Conservation (phyloP, 495 filamentous ascomycete species). For the Zalerion maritima region DNA sequence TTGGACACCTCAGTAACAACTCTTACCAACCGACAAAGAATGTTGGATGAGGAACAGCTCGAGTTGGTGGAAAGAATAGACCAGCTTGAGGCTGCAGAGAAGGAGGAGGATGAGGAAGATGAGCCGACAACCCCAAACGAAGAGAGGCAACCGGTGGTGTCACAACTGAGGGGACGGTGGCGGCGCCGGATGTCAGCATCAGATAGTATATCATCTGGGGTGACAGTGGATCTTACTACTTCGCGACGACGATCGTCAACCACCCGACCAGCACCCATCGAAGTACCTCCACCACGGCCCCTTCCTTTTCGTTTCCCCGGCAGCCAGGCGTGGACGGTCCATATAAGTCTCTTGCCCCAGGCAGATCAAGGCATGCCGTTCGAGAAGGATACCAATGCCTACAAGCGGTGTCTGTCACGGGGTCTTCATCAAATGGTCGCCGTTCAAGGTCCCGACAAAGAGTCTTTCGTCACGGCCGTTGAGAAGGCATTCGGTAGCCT, state of each 20-base stretch:
- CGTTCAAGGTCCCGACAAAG: slow-evolving; percentile 29
- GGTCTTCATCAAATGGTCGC: slow-evolving; percentile 39
- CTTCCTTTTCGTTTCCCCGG: slow-evolving; percentile 1
- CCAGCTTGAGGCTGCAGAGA: slow-evolving; percentile 1
- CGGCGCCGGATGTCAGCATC: slow-evolving; percentile 19
- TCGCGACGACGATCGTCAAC: slow-evolving; percentile 1
- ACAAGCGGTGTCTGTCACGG: slow-evolving; percentile 41
- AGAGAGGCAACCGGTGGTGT: too few relatives aligned
- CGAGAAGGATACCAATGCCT: slow-evolving; percentile 42
- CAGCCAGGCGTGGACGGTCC: slow-evolving; percentile 39
- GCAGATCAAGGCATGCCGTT: slow-evolving; percentile 38
- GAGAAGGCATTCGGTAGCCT: slow-evolving; percentile 32
- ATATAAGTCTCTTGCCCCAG: slow-evolving; percentile 38
- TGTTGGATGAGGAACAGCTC: slow-evolving; percentile 5
- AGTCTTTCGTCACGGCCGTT: slow-evolving; percentile 31
- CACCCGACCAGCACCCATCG: slow-evolving; percentile 5
- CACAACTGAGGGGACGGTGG: slow-evolving; percentile 5
- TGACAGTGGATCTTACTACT: not conserved
- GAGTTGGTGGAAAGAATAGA: slow-evolving; percentile 18
- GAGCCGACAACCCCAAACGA: too few relatives aligned
- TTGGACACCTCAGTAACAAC: too few relatives aligned
- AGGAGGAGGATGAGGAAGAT: too few relatives aligned
- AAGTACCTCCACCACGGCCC: not conserved
- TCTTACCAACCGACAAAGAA: slow-evolving; percentile 5
- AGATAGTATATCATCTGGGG: slow-evolving; percentile 14